Evolutionary conservation across 2,329 filamentous ascomycete species (phyloP), one percentile per base, ranked within the genome.

Genomic region (Monascus ruber): DNA sequence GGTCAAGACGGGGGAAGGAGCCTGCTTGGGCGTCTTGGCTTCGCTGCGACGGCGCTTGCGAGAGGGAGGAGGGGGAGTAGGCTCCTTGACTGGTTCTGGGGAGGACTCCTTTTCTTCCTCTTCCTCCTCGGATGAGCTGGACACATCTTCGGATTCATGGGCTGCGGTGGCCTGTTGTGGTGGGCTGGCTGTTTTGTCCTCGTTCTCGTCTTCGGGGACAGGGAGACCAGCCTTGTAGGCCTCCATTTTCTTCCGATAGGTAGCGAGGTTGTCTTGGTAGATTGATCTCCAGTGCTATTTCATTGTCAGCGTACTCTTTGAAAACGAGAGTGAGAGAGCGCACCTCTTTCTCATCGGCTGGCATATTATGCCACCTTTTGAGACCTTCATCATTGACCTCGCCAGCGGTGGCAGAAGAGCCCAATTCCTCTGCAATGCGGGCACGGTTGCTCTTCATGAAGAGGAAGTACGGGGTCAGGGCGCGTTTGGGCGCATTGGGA

Each of bases 401-500:
- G 55, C 86, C 86, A 59, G 89, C 88, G 60, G 83, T 81, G 5
- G 81, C 79, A 43, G 78, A 73, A n/a, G 76, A 59, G 24, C 83
- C 84, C 7, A 94, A 74, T 51, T 93, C 86, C 28, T 71, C 73
- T 41, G 84, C 81, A 51, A 96, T 91, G 58, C 85, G 81, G 37
- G 80, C 76, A 36, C 91, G 83, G 47, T 86, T 86, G 47, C 83
- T 81, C 62, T 93, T 83, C 73, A 94, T 86, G 70, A 87, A 96
- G 44, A 95, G 71, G 71, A 96, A 94, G 71, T 93, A 95, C 2
- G 89, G 87, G 5, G 89, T 96, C 56, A 95, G 65, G 6, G 89
- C 88, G 37, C 88, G 80, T 76, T 95, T 96, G 43, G 89, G 89
- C 5, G 88, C 88, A 62, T 94, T 94, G 50, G 88, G 88, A 61